Conservation (phyloP, 202 grass and related monocot species). For the Carex arenaria region DNA sequence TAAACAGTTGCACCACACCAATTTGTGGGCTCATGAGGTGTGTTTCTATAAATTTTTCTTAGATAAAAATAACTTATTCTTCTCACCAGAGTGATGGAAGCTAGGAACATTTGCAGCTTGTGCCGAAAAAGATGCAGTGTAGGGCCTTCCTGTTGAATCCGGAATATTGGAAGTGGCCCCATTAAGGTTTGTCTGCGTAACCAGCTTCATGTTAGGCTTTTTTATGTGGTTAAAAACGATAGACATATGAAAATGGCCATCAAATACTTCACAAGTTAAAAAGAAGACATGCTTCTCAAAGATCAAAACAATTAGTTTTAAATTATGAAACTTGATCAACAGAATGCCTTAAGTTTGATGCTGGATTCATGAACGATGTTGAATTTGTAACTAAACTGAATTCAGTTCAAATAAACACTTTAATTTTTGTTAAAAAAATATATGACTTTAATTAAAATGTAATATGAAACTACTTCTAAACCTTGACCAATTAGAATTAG, state of each 20-base stretch:
- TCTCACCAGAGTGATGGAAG: constrained; percentile 77
- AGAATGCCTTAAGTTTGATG: neutral
- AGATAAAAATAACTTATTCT: neutral
- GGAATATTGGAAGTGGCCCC: constrained; percentile 63
- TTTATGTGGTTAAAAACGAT: constrained; percentile 1
- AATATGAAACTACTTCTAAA: neutral
- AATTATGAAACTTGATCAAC: constrained; percentile 6
- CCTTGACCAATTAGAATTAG: neutral
- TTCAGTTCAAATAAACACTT: neutral
- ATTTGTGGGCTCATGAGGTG: constrained; percentile 9
- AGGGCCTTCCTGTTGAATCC: constrained; percentile 72
- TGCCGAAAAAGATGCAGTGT: constrained; percentile 59
- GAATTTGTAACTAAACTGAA: neutral
- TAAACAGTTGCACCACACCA: neutral
- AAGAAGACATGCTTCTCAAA: constrained; percentile 7
- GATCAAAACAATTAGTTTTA: constrained; percentile 8
- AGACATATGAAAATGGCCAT: constrained; percentile 3
- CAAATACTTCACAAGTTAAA: neutral
- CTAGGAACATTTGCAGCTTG: constrained; percentile 64
- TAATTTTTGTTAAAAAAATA: too few species aligned
- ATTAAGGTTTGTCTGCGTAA: constrained; percentile 72
- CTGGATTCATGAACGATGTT: neutral
- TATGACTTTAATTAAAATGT: neutral
- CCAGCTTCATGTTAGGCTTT: constrained; percentile 11
- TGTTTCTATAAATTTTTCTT: neutral